These are phyloP conservation scores for Metarhizium anisopliae DNA, from an alignment of 2,329 filamentous ascomycete genomes.

Conservation along the genomic window DNA sequence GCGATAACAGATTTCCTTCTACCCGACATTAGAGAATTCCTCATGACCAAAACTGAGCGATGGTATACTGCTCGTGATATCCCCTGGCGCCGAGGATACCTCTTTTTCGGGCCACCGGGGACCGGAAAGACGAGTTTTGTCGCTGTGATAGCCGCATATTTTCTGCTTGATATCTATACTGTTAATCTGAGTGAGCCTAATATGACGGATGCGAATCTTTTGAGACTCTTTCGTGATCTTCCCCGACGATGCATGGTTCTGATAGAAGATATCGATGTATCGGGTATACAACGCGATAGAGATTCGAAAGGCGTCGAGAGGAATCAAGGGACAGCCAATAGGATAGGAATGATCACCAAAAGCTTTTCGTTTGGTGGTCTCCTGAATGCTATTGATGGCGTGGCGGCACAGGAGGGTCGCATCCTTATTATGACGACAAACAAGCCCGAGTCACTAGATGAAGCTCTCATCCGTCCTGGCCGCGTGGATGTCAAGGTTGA, in stretches of 20 bases:
- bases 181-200: constrained; percentile 47
- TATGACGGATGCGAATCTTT: constrained; percentile 53
- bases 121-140: constrained; percentile 65
- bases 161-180: constrained; percentile 58
- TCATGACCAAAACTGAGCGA: constrained; percentile 57
- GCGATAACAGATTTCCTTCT: constrained; percentile 58
- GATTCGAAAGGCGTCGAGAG: neutral
- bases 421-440: constrained; percentile 81
- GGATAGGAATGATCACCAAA: constrained; percentile 6
- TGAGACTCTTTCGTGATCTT: constrained; percentile 48
- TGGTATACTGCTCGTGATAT: constrained; percentile 74
- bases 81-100: constrained; percentile 66
- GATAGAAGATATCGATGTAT: constrained; percentile 61
- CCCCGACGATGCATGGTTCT: constrained; percentile 57
- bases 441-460: constrained; percentile 61
- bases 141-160: constrained; percentile 56
- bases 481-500: constrained; percentile 61
- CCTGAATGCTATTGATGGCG: constrained; percentile 76
- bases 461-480: constrained; percentile 65
- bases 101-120: constrained; percentile 68
- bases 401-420: constrained; percentile 68
- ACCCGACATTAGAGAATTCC: constrained; percentile 67
- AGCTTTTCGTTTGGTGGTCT: constrained; percentile 70
- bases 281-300: constrained; percentile 41
- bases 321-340: too few relatives aligned